A percentile compares a stretch with the other conserved stretches of the same genome.
phyloP scores from a whole-genome alignment of 768 basidiomycete species.

The Rhodocollybia butyracea region DNA sequence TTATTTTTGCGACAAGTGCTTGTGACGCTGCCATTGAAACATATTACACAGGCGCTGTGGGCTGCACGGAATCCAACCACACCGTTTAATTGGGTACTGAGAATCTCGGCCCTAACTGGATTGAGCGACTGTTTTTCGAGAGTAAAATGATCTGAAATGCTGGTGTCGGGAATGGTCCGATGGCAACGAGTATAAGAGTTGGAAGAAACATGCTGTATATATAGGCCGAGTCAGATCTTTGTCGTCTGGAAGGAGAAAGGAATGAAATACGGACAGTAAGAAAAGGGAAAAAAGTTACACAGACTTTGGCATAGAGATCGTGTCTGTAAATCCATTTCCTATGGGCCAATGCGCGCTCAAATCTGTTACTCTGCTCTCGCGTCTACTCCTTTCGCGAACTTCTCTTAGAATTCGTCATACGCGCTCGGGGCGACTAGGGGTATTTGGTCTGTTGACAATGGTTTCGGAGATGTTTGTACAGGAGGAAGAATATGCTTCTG shows the following conservation, averaged over 20 bases:
- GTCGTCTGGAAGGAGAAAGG: slow-evolving; percentile 7
- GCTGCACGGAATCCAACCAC: no score
- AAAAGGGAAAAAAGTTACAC: slow-evolving; percentile 18
- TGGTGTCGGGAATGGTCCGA: slow-evolving; percentile 87
- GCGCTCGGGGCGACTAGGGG: slow-evolving; percentile 23
- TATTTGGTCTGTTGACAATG: no score
- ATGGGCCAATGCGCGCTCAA: slow-evolving; percentile 70
- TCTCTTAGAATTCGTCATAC: slow-evolving; percentile 33
- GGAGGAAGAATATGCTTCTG: no score
- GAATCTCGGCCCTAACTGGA: no score
- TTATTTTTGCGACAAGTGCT: no score
- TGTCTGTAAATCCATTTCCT: slow-evolving; percentile 81
- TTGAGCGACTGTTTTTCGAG: no score
- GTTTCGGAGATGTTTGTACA: no score
- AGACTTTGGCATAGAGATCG: slow-evolving; percentile 80
- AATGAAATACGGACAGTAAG: neutral
- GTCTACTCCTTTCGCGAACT: slow-evolving; percentile 55
- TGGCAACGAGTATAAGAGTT: slow-evolving; percentile 83
- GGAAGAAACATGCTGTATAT: slow-evolving; percentile 79
- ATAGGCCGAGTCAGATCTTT: slow-evolving; percentile 8
- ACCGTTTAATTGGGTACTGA: no score
- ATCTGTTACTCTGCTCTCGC: slow-evolving; percentile 56
- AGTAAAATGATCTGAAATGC: no score
- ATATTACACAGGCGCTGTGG: no score
- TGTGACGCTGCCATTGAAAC: no score